Percentiles rank a stretch among this genome's conserved stretches.
Conservation (phyloP, 208 protist genomes). For the Leishmania gerbilli region DNA sequence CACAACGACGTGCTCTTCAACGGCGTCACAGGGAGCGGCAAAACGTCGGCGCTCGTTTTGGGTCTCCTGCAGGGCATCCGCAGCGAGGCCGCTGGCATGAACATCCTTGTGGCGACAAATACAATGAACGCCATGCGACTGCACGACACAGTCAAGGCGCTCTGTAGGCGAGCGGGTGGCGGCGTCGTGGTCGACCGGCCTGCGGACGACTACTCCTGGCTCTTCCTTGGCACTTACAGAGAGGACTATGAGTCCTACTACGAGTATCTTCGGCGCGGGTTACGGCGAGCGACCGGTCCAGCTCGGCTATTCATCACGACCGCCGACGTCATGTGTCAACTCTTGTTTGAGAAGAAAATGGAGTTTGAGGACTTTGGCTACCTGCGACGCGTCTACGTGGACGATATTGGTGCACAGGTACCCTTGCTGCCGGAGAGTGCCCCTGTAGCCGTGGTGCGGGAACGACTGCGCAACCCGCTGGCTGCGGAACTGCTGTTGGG, state of each 20-base stretch:
- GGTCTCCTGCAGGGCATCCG: conserved; percentile 73
- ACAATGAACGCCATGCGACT: conserved; percentile 66
- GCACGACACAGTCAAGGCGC: conserved; percentile 50
- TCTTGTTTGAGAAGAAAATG: conserved; percentile 89
- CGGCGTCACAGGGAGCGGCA: conserved; percentile 80
- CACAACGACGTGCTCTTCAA: conserved; percentile 88
- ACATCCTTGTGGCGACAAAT: conserved; percentile 74
- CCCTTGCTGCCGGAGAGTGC: conserved; percentile 56
- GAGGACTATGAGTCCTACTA: conserved; percentile 70
- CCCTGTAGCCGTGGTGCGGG: conserved; percentile 45
- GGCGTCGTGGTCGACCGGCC: conserved; percentile 60
- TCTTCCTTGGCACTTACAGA: conserved; percentile 53
- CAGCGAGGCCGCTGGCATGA: conserved; percentile 64
- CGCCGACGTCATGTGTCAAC: conserved; percentile 75
- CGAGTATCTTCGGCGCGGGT: conserved; percentile 34
- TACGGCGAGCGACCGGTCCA: conserved; percentile 40
- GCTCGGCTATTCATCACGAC: conserved; percentile 80
- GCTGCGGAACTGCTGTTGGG: conserved; percentile 80
- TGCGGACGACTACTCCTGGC: conserved; percentile 69
- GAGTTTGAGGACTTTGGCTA: conserved; percentile 86
- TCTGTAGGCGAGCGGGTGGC: conserved; percentile 50
- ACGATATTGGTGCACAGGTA: conserved; percentile 78
- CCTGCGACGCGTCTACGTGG: conserved; percentile 81
- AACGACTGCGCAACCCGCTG: conserved; percentile 73
- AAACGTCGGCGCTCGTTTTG: conserved; percentile 77